A percentile compares a stretch with the other conserved stretches of the same genome.
Evolutionary conservation across 352 stramenopile species (phyloP).

Genomic region (Globisporangium barbulae): DNA sequence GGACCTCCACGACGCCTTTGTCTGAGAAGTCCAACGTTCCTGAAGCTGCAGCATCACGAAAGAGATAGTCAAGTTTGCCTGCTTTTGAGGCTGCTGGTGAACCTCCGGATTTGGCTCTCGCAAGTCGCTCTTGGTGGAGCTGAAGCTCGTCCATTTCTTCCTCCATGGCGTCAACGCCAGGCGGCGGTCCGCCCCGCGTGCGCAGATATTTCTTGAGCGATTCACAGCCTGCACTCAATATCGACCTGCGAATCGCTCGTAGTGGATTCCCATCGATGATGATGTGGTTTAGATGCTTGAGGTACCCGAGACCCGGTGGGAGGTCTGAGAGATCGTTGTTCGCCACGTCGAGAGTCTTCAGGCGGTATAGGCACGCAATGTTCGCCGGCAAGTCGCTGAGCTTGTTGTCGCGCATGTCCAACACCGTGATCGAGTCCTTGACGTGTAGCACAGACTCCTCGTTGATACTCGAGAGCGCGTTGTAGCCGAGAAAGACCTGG

Average conservation of each 20-base stretch:
- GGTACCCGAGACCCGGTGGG: constrained; percentile 68
- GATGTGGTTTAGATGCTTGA: constrained; percentile 77
- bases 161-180: constrained; percentile 57
- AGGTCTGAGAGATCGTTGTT: constrained; percentile 84
- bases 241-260: constrained; percentile 60
- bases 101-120: constrained; percentile 3
- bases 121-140: constrained; percentile 13
- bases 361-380: constrained; percentile 47
- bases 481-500: constrained; percentile 80
- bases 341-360: constrained; percentile 80
- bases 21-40: constrained; percentile 47
- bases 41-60: constrained; percentile 56
- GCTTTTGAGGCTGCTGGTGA: not conserved
- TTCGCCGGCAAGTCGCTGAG: constrained; percentile 46
- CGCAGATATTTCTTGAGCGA: constrained; percentile 83
- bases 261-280: constrained; percentile 75
- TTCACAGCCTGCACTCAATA: constrained; percentile 66
- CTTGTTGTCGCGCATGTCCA: constrained; percentile 85
- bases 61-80: constrained; percentile 29
- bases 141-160: constrained; percentile 68
- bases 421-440: constrained; percentile 65
- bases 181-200: constrained; percentile 54
- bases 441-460: constrained; percentile 52
- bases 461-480: constrained; percentile 53
- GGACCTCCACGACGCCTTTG: constrained; percentile 28